phyloP scores from a whole-genome alignment of 306 rosid species.

The Trifolium fragiferum region DNA sequence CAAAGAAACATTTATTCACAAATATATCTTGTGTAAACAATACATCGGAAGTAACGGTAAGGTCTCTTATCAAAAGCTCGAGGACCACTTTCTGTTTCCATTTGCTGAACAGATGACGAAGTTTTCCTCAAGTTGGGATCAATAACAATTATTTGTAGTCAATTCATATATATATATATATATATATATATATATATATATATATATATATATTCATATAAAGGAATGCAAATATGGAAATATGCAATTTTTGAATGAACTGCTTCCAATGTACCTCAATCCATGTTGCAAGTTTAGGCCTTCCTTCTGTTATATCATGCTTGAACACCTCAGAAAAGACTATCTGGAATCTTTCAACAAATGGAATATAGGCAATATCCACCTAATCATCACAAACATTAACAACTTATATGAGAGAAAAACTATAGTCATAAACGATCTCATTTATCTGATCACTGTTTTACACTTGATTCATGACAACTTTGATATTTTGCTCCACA shows the following conservation, averaged over 20 bases:
- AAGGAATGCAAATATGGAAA: constrained; percentile 9
- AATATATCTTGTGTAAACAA: constrained; percentile 24
- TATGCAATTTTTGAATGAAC: background rate
- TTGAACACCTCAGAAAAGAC: constrained; percentile 59
- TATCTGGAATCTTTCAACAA: constrained; percentile 69
- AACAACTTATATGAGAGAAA: constrained; percentile 16
- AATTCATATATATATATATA: too few species aligned
- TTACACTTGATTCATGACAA: constrained; percentile 5
- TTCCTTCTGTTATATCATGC: constrained; percentile 68
- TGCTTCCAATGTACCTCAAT: constrained; percentile 56
- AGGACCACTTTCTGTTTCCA: too few species aligned
- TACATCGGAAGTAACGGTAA: background rate
- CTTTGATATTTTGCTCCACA: constrained; percentile 5
- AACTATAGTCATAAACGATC: background rate
- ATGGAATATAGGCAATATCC: constrained; percentile 75
- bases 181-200: too few species aligned
- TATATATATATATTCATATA: too few species aligned
- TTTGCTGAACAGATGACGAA: too few species aligned
- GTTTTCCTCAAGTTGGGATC: too few species aligned
- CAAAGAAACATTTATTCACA: constrained; percentile 22
- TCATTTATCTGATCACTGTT: background rate
- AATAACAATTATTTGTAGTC: too few species aligned
- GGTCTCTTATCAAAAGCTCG: constrained; percentile 17
- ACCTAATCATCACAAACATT: constrained; percentile 57
- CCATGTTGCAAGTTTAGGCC: constrained; percentile 82